Conservation (phyloP, 345 rosid genomes). For the Dovyalis caffra region DNA sequence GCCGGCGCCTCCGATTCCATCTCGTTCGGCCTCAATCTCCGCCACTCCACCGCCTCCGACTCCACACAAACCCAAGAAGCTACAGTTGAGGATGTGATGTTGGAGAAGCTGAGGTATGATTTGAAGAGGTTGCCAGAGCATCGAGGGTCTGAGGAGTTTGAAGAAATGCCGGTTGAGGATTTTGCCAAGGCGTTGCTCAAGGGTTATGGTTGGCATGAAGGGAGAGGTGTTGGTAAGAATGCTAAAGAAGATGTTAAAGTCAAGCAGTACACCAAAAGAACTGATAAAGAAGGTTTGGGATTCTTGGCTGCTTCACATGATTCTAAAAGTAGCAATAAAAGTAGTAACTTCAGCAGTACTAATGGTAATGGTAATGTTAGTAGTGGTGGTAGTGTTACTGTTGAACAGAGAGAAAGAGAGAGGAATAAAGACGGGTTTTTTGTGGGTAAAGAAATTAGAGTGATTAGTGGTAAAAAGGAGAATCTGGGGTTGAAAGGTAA, state of each 20-base stretch:
- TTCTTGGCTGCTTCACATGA: conserved; percentile 16
- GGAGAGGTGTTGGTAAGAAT: conserved; percentile 77
- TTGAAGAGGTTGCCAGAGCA: conserved; percentile 61
- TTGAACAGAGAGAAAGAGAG: not conserved
- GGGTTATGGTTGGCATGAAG: conserved; percentile 89
- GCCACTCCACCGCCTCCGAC: conserved; percentile 20
- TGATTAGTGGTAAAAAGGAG: not conserved
- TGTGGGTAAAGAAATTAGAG: not conserved
- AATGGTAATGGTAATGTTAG: not conserved
- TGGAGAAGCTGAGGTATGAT: conserved; percentile 54
- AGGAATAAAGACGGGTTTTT: not conserved
- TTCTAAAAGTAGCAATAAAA: not conserved
- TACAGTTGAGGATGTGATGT: conserved; percentile 30
- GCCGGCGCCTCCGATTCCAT: conserved; percentile 20
- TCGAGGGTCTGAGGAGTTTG: conserved; percentile 57
- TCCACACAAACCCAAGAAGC: not conserved
- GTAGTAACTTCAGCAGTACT: no score
- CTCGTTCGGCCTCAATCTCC: conserved; percentile 64
- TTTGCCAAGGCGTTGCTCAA: conserved; percentile 68
- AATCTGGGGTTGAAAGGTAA: not conserved
- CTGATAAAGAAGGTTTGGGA: conserved; percentile 61
- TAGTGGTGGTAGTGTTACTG: not conserved
- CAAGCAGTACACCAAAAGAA: conserved; percentile 51
- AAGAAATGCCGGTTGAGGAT: conserved; percentile 71
- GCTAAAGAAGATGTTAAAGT: conserved; percentile 66